A percentile compares a stretch with the other conserved stretches of the same genome.
These are phyloP conservation scores for Ensete ventricosum DNA, from an alignment of 176 grass and related monocot species.

Conservation along the genomic window DNA sequence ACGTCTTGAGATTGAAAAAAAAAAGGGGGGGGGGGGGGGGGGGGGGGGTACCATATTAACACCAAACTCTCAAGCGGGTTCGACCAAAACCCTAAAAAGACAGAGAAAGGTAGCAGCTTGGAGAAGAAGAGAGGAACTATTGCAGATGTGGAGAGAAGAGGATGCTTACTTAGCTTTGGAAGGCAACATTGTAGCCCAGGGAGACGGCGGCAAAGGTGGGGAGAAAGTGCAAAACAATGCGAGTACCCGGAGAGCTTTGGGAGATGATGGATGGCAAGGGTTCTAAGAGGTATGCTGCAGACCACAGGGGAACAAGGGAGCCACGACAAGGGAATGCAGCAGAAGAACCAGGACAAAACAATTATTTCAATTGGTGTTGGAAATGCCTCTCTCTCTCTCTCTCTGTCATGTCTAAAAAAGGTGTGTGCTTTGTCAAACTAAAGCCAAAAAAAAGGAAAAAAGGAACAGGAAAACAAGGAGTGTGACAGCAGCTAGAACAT, in stretches of 20 bases:
- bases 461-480: neutral
- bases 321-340: neutral
- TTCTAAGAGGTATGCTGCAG: neutral
- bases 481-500: no score
- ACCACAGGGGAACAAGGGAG: neutral
- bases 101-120: neutral
- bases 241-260: neutral
- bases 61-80: neutral
- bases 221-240: neutral
- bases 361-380: neutral
- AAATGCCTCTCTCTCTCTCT: neutral
- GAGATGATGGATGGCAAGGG: neutral
- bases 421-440: no score
- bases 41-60: neutral
- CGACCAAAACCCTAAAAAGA: neutral
- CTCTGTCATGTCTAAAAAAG: neutral
- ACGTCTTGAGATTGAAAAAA: neutral
- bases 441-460: neutral
- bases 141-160: neutral
- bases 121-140: neutral
- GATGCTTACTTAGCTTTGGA: conserved; percentile 4
- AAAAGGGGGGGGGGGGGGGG: no score
- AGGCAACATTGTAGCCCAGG: neutral
- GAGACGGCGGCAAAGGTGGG: neutral
- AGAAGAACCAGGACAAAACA: neutral